phyloP scores from a whole-genome alignment of 2,329 filamentous ascomycete genomes.

The Hypoxylon rubiginosum region DNA sequence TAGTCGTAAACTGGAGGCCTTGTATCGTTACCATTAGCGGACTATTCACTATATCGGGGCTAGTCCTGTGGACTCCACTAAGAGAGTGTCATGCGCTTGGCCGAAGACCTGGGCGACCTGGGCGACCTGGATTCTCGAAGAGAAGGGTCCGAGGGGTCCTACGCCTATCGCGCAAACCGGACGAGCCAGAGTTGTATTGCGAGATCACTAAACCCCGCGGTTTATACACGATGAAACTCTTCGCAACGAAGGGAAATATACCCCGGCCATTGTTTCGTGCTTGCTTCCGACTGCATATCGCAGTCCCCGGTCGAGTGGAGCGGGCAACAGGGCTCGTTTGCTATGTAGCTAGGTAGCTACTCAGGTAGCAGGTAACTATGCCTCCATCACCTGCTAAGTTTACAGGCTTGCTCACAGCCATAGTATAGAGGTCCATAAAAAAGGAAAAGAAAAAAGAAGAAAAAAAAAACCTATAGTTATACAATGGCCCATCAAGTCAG shows the following conservation, averaged over 20 bases:
- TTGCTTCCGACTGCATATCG: slow-evolving; percentile 8
- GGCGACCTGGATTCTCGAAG: slow-evolving; percentile 20
- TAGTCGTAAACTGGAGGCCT: slow-evolving; percentile 10
- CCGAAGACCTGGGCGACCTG: not conserved
- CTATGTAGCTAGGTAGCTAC: slow-evolving; percentile 1
- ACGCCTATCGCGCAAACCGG: slow-evolving; percentile 8
- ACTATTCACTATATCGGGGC: slow-evolving; percentile 38
- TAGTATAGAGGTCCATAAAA: not conserved
- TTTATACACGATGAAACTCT: slow-evolving; percentile 37
- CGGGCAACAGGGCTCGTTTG: slow-evolving; percentile 25
- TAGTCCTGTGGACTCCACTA: slow-evolving; percentile 30
- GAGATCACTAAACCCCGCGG: slow-evolving; percentile 31
- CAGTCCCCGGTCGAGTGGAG: slow-evolving; percentile 24
- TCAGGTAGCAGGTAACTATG: not conserved
- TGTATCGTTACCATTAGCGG: slow-evolving; percentile 27
- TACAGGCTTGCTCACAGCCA: not conserved
- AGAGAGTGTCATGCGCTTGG: slow-evolving; percentile 14
- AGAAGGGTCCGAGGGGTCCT: slow-evolving; percentile 24
- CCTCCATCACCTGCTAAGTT: not conserved
- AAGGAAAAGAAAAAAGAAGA: not conserved
- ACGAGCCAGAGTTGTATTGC: slow-evolving; percentile 26
- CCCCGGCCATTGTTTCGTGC: slow-evolving; percentile 26
- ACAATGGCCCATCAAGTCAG: not conserved
- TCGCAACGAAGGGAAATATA: slow-evolving; percentile 12
- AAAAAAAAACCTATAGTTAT: not conserved